phyloP scores from a whole-genome alignment of 2,329 filamentous ascomycete species.

The Cyanodermella asteris region DNA sequence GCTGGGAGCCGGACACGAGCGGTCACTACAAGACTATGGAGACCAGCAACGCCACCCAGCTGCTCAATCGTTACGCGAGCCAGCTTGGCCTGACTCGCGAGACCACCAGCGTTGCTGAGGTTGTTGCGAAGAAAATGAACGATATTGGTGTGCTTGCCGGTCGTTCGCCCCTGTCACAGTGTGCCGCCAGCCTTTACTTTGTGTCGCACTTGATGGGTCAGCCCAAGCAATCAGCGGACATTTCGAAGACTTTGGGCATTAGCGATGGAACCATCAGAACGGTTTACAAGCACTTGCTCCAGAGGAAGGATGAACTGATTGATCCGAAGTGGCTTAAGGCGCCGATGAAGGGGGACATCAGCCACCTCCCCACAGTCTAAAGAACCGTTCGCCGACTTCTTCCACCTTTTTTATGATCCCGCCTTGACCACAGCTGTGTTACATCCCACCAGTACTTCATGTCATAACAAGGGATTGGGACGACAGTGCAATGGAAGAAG shows the following conservation, averaged over 20 bases:
- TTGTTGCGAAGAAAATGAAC: constrained; percentile 56
- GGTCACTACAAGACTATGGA: constrained; percentile 48
- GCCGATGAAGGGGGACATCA: constrained; percentile 47
- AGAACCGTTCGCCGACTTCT: too few species aligned
- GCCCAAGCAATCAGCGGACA: constrained; percentile 61
- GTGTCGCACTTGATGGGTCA: constrained; percentile 70
- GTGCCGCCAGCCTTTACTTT: constrained; percentile 93
- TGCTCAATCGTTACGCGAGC: constrained; percentile 78
- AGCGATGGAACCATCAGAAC: constrained; percentile 94
- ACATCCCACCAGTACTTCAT: too few species aligned
- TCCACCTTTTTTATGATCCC: too few species aligned
- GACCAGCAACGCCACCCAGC: constrained; percentile 59
- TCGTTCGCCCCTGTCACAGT: constrained; percentile 80
- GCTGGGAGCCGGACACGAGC: constrained; percentile 32
- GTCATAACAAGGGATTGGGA: too few species aligned
- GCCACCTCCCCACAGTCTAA: constrained; percentile 42
- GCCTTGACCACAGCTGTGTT: too few species aligned
- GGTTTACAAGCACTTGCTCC: constrained; percentile 75
- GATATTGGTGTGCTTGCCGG: constrained; percentile 66
- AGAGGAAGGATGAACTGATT: constrained; percentile 50
- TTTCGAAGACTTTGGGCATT: constrained; percentile 64
- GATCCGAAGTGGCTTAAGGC: constrained; percentile 47
- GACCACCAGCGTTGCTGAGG: constrained; percentile 59
- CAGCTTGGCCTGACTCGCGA: constrained; percentile 54
- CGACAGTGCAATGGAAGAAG: too few species aligned